Conservation (phyloP, 2,329 filamentous ascomycete genomes). For the Cylindrodendrum hubeiense region DNA sequence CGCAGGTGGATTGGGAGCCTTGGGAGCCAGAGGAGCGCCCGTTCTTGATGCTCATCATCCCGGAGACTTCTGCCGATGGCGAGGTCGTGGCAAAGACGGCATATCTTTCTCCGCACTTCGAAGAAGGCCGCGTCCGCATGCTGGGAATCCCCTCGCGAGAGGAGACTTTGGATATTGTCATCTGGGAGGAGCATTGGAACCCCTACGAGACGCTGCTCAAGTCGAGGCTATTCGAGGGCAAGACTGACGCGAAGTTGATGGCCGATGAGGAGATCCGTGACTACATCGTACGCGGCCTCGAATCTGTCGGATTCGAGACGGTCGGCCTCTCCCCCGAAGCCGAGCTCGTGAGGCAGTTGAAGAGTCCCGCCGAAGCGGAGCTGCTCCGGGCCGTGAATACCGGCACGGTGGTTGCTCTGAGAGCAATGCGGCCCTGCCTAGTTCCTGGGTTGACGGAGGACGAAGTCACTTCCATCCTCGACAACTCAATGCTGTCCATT, state of each 20-base stretch:
- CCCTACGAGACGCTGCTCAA: conserved; percentile 67
- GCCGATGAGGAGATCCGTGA: conserved; percentile 75
- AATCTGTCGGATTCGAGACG: conserved; percentile 65
- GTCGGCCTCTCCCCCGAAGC: conserved; percentile 65
- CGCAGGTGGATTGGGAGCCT: conserved; percentile 71
- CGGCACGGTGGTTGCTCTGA: conserved; percentile 70
- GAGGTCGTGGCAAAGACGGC: conserved; percentile 64
- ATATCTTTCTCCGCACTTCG: conserved; percentile 71
- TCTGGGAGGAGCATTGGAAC: conserved; percentile 75
- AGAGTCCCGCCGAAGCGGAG: conserved; percentile 67
- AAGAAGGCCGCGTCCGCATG: conserved; percentile 69
- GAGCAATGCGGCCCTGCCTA: conserved; percentile 68
- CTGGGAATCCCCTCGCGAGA: conserved; percentile 68
- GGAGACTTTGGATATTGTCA: conserved; percentile 64
- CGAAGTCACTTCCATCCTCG: conserved; percentile 67
- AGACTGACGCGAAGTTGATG: conserved; percentile 60
- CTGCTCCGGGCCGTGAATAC: conserved; percentile 73
- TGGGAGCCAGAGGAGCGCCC: conserved; percentile 76
- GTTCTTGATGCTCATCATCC: conserved; percentile 71
- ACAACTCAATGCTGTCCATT: conserved; percentile 65
- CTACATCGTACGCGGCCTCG: conserved; percentile 70
- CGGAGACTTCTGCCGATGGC: conserved; percentile 54
- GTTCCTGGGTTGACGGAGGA: conserved; percentile 68
- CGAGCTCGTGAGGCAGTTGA: conserved; percentile 70
- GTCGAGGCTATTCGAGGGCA: conserved; percentile 53